Evolutionary conservation across 345 rosid genomes (phyloP).

Genomic region (Salix suchowensis): DNA sequence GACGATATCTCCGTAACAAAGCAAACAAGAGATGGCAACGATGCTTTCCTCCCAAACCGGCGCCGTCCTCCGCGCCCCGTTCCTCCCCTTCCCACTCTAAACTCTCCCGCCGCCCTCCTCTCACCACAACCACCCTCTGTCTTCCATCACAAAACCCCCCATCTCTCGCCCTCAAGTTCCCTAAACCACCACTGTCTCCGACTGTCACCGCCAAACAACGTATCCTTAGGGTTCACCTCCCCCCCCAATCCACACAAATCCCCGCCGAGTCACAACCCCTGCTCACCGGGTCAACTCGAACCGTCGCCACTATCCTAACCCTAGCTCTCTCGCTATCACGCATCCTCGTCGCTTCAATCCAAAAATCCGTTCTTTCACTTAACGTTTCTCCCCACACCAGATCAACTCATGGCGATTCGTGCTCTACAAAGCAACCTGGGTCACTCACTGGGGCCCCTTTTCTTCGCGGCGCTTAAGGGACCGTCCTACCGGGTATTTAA

Average conservation of each 20-base stretch:
- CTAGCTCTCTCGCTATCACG: conserved; percentile 11
- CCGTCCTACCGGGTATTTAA: conserved; percentile 48
- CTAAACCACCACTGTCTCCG: not conserved
- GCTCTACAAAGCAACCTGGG: conserved; percentile 26
- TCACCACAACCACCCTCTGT: not conserved
- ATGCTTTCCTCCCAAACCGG: conserved; percentile 7
- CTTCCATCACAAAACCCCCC: not conserved
- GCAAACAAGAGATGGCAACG: conserved; percentile 14
- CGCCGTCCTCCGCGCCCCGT: not conserved
- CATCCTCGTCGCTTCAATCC: not conserved
- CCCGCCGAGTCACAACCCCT: not conserved
- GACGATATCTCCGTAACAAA: too few species aligned
- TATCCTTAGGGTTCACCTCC: conserved; percentile 10
- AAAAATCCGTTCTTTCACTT: conserved; percentile 16
- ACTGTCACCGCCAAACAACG: not conserved
- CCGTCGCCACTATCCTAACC: conserved; percentile 15
- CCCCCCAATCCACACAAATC: conserved; percentile 3
- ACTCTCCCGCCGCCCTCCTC: not conserved
- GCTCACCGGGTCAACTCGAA: conserved; percentile 23
- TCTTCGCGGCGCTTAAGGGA: conserved; percentile 60
- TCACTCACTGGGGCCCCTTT: conserved; percentile 38
- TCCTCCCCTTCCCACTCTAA: not conserved
- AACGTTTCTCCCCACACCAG: conserved; percentile 24
- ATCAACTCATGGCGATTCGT: conserved; percentile 20
- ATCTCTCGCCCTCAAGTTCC: not conserved